A percentile compares a stretch with the other conserved stretches of the same genome.
These are phyloP conservation scores for Phialocephala sp. DNA, from an alignment of 2,329 filamentous ascomycete genomes.

Conservation along the genomic window DNA sequence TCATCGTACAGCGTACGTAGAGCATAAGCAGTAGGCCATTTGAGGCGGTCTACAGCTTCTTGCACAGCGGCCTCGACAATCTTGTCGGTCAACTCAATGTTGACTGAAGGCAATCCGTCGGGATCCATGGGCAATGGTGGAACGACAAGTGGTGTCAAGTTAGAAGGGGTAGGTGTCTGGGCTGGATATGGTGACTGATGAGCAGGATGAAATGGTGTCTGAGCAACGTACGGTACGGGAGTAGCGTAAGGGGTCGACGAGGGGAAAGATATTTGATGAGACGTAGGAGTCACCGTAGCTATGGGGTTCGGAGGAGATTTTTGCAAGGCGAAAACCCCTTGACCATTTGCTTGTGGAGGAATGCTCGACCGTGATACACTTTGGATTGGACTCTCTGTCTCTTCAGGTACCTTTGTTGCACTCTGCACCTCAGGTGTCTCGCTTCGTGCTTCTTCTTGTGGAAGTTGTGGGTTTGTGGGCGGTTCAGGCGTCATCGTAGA, in stretches of 20 bases:
- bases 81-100: slow-evolving; percentile 49
- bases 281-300: not conserved
- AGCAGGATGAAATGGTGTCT: not conserved
- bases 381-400: slow-evolving; percentile 25
- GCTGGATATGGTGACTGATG: not conserved
- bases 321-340: slow-evolving; percentile 27
- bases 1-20: slow-evolving; percentile 66
- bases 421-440: slow-evolving; percentile 2
- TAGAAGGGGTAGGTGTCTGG: slow-evolving; percentile 19
- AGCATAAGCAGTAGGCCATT: slow-evolving; percentile 67
- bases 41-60: slow-evolving; percentile 59
- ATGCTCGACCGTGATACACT: slow-evolving; percentile 29
- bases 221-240: not conserved
- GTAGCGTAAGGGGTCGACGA: not conserved
- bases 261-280: not conserved
- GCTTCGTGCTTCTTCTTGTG: not conserved
- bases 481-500: slow-evolving; percentile 37
- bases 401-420: not conserved
- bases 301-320: slow-evolving; percentile 21
- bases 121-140: slow-evolving; percentile 21
- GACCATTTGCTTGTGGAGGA: slow-evolving; percentile 20
- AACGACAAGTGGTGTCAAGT: slow-evolving; percentile 16
- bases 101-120: slow-evolving; percentile 32
- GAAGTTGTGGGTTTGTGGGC: slow-evolving; percentile 16
- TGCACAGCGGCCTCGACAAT: slow-evolving; percentile 64